Percentiles rank a stretch among this genome's conserved stretches.
These are phyloP conservation scores for Alternaria metachromatica DNA, from an alignment of 2,329 filamentous ascomycete species.

Conservation along the genomic window DNA sequence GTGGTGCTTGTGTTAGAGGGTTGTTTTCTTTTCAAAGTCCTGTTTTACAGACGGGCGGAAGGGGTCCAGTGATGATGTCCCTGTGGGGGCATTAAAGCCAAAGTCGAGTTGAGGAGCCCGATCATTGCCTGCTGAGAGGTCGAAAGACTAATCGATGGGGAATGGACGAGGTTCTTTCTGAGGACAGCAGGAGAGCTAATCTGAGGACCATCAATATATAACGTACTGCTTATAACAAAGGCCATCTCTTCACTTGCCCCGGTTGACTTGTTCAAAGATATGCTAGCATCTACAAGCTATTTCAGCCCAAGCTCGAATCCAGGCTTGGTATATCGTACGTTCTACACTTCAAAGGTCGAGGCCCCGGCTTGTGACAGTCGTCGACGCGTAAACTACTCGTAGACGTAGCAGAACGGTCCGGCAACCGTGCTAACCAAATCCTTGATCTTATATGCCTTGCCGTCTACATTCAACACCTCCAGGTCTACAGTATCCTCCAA, in stretches of 20 bases:
- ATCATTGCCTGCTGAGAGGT: slow-evolving; percentile 18
- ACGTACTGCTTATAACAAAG: background rate
- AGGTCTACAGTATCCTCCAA: slow-evolving; percentile 48
- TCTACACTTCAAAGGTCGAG: background rate
- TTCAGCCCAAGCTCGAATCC: background rate
- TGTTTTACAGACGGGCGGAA: slow-evolving; percentile 20
- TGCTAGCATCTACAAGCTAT: background rate
- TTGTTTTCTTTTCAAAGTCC: slow-evolving; percentile 13
- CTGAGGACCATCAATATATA: slow-evolving; percentile 37
- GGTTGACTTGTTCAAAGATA: background rate
- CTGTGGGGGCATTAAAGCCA: slow-evolving; percentile 43
- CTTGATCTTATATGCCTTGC: slow-evolving; percentile 47
- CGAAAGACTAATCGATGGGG: slow-evolving; percentile 17
- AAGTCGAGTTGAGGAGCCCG: slow-evolving; percentile 42
- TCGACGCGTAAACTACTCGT: slow-evolving; percentile 31
- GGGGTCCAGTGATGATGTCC: slow-evolving; percentile 45
- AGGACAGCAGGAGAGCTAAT: slow-evolving; percentile 47
- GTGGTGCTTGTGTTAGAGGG: slow-evolving; percentile 17
- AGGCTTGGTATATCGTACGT: background rate
- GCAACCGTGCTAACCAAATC: slow-evolving; percentile 55
- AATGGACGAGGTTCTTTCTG: slow-evolving; percentile 34
- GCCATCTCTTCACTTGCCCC: background rate
- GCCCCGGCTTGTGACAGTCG: background rate
- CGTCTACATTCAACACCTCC: slow-evolving; percentile 46
- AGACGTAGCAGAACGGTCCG: slow-evolving; percentile 59